A percentile compares a stretch with the other conserved stretches of the same genome.
These are phyloP conservation scores for Microsporum canis DNA, from an alignment of 2,329 filamentous ascomycete genomes.

Conservation along the genomic window DNA sequence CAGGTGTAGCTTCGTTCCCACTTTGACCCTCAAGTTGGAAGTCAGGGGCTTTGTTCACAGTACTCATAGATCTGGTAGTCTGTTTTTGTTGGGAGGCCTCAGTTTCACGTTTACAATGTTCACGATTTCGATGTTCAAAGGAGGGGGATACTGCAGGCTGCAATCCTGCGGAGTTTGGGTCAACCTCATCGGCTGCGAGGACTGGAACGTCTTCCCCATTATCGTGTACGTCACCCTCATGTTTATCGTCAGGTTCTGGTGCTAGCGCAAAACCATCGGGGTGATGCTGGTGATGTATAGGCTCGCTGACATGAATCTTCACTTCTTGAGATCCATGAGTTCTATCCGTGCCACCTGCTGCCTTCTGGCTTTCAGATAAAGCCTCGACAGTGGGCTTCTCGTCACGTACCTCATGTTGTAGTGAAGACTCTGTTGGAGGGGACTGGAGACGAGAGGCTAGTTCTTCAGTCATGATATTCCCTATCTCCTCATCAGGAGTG, in stretches of 20 bases:
- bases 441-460: conserved; percentile 66
- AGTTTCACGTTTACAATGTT: conserved; percentile 25
- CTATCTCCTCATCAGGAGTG: conserved; percentile 83
- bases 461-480: conserved; percentile 76
- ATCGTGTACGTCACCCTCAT: conserved; percentile 33
- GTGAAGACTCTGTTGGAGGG: conserved; percentile 32
- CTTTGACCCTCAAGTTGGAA: conserved; percentile 36
- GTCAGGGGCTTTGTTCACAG: conserved; percentile 48
- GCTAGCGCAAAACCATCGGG: conserved; percentile 42
- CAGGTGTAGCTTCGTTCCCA: conserved; percentile 45
- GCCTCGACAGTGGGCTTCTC: neutral
- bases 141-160: conserved; percentile 73
- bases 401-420: neutral
- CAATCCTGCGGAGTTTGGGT: conserved; percentile 54
- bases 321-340: conserved; percentile 16
- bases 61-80: conserved; percentile 43
- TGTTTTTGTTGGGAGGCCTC: conserved; percentile 40
- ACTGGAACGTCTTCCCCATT: conserved; percentile 59
- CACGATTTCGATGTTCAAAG: conserved; percentile 51
- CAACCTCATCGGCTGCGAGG: conserved; percentile 75
- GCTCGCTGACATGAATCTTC: conserved; percentile 65
- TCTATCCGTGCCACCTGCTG: conserved; percentile 7
- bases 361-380: conserved; percentile 36
- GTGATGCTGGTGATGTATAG: conserved; percentile 34
- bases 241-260: conserved; percentile 41